These are phyloP conservation scores for Xylaria multiplex DNA, from an alignment of 2,329 filamentous ascomycete genomes.

Conservation along the genomic window DNA sequence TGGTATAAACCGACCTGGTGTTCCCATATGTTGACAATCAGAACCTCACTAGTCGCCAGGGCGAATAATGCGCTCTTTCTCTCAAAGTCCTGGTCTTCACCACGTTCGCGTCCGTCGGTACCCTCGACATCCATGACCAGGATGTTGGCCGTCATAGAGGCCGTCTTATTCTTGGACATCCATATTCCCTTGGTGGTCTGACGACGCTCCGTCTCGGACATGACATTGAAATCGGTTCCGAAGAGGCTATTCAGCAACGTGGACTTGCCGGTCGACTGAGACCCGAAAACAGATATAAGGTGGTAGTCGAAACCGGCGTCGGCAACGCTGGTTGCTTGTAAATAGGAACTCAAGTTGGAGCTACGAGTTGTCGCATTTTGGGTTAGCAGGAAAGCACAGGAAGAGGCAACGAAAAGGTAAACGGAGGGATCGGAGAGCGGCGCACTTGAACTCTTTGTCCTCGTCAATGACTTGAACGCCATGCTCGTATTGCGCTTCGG, in stretches of 20 bases:
- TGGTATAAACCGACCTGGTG: constrained; percentile 98
- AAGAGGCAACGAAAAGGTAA: constrained; percentile 28
- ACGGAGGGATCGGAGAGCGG: constrained; percentile 26
- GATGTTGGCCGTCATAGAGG: constrained; percentile 92
- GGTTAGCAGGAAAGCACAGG: constrained; percentile 34
- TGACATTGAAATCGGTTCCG: constrained; percentile 94
- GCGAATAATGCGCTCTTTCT: constrained; percentile 97
- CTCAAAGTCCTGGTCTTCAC: constrained; percentile 99
- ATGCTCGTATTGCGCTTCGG: constrained; percentile 80
- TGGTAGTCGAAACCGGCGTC: constrained; percentile 98
- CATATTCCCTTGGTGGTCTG: constrained; percentile 99
- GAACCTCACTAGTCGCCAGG: constrained; percentile 94
- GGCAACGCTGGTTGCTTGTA: constrained; percentile 80
- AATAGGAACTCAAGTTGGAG: constrained; percentile 81
- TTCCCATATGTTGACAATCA: constrained; percentile 99
- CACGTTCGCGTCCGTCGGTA: constrained; percentile 93
- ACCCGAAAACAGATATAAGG: constrained; percentile 98
- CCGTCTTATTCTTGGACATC: constrained; percentile 95
- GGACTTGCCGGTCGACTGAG: constrained; percentile 98
- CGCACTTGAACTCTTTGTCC: constrained; percentile 96
- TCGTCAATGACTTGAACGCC: constrained; percentile 97
- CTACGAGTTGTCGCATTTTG: constrained; percentile 56
- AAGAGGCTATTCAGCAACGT: constrained; percentile 96
- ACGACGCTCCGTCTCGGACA: constrained; percentile 92
- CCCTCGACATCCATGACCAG: constrained; percentile 99